Percentiles rank a stretch among this genome's conserved stretches.
Evolutionary conservation across 305 asterid genomes (phyloP).

Genomic region (Withania somnifera): DNA sequence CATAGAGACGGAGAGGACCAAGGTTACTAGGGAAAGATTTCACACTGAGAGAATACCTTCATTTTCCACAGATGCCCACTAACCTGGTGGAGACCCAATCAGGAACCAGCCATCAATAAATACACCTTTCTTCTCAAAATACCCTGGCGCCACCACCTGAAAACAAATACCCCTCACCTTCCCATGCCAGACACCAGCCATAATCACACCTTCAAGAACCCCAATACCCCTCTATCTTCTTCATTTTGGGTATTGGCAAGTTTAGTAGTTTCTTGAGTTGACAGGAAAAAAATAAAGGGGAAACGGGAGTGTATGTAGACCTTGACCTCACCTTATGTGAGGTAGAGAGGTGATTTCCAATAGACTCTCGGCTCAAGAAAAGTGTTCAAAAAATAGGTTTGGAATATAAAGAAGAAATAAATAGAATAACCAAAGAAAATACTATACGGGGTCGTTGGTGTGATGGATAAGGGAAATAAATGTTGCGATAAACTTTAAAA

Average conservation of each 20-base stretch:
- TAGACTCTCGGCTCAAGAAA: background rate
- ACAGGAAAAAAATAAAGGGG: background rate
- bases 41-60: background rate
- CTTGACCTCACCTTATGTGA: background rate
- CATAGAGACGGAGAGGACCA: background rate
- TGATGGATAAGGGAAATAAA: too few species aligned
- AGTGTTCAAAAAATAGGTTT: background rate
- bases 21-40: background rate
- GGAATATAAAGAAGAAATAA: background rate
- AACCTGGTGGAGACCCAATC: background rate
- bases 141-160: background rate
- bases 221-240: background rate
- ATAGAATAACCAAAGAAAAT: background rate
- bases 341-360: background rate
- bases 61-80: background rate
- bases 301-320: background rate
- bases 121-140: background rate
- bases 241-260: background rate
- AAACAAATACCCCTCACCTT: background rate
- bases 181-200: background rate
- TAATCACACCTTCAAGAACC: background rate
- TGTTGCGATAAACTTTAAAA: too few species aligned
- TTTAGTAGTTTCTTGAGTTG: background rate
- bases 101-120: background rate
- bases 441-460: too few species aligned